Base-by-base conservation (phyloP, 2,329 filamentous ascomycete genomes). In the Fusarium subtropicale region DNA sequence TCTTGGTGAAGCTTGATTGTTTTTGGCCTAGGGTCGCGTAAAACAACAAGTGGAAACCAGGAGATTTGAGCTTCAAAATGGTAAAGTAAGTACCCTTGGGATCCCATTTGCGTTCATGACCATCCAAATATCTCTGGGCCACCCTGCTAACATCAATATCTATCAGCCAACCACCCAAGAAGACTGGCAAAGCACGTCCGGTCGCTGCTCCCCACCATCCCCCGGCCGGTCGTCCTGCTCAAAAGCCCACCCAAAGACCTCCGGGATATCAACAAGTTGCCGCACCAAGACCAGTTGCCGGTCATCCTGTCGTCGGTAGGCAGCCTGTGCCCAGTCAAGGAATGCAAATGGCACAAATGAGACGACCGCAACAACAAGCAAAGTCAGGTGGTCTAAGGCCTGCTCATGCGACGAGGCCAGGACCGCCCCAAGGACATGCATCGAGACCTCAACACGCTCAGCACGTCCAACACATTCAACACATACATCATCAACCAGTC, bases 331-430 rank as follows among this genome's bases (percentile, higher is more conserved):
- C 60, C 5, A 56, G 26, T 0, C 45, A 66, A 7, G 60, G 65
- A 7, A 68, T 68, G 65, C 65, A 66, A 22, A 69, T 66, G 60
- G 22, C 60, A 16, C 53, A 68, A 4, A 65, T 56, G 28, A 52
- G 36, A 12, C 51, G 46, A 10, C 24, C 45, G 1, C 65, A 68
- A 30, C 57, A 67, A 41, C 60, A 60, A 18, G 48, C 41, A 6
- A 38, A 33, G 41, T 47, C 42, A 3, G 47, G 42, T 20, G 60
- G 41, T 7, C 47, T 57, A 10, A 64, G 44, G 7, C 31, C 31
- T 15, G 53, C 47, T 3, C 45, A 63, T 15, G 44, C 54, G 13
- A 16, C 24, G 22, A 34, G 46, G 24, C 7, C 31, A 22, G 63
- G 48, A 2, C 62, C 33, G 12, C 22, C 50, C 0, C 46, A 20